A percentile compares a stretch with the other conserved stretches of the same genome.
Conservation (phyloP, 2,329 filamentous ascomycete genomes). For the Diaporthe longicolla region DNA sequence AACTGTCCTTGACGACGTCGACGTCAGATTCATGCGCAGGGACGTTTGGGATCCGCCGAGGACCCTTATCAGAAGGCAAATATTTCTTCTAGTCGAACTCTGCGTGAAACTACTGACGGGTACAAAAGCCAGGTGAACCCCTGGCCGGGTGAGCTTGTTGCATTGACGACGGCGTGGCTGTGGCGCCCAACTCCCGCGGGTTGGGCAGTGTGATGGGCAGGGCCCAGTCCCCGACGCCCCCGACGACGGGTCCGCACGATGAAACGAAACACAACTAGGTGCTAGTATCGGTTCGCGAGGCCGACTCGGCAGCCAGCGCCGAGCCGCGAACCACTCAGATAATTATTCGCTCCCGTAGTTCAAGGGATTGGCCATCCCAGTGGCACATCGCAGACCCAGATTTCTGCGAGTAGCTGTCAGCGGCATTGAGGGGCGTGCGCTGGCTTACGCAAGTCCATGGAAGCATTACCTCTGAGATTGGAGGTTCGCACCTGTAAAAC, state of each 20-base stretch:
- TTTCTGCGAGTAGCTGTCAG: background rate
- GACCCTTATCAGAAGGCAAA: background rate
- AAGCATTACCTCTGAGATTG: background rate
- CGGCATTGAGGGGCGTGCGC: background rate
- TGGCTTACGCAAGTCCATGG: background rate
- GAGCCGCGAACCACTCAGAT: background rate
- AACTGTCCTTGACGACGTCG: slow-evolving; percentile 24
- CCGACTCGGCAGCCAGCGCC: slow-evolving; percentile 20
- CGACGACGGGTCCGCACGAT: background rate
- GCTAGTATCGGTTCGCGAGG: slow-evolving; percentile 8
- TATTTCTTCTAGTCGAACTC: slow-evolving; percentile 31
- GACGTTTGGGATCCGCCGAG: slow-evolving; percentile 9
- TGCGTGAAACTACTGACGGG: slow-evolving; percentile 19
- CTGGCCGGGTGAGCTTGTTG: slow-evolving; percentile 7
- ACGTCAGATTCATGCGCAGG: slow-evolving; percentile 30
- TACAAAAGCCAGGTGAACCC: slow-evolving; percentile 8
- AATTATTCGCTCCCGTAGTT: background rate
- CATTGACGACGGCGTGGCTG: slow-evolving; percentile 33
- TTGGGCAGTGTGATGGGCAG: background rate
- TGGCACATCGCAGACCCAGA: background rate
- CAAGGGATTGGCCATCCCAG: background rate
- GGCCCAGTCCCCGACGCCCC: background rate
- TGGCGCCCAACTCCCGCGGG: slow-evolving; percentile 18
- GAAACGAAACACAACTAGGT: slow-evolving; percentile 26
- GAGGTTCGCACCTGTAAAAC: no score